These are phyloP conservation scores for Favolaschia claudopus DNA, from an alignment of 768 basidiomycete species.

Conservation along the genomic window DNA sequence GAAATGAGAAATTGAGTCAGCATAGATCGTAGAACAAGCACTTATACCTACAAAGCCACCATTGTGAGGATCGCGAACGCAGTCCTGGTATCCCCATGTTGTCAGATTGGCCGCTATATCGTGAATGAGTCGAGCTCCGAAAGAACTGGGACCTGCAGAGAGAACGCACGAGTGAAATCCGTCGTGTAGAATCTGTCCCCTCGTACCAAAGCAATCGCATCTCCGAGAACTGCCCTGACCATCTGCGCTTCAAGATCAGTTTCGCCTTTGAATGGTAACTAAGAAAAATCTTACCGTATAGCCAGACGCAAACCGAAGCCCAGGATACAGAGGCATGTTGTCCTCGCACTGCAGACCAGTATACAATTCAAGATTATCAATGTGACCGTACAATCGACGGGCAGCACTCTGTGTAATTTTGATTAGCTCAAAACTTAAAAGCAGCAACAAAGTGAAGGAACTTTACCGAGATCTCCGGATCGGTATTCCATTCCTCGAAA, in stretches of 20 bases:
- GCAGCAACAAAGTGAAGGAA: not conserved
- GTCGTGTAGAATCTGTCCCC: conserved; percentile 63
- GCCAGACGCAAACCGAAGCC: conserved; percentile 65
- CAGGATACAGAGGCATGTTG: conserved; percentile 56
- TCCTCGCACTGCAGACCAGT: conserved; percentile 56
- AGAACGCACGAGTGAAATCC: conserved; percentile 54
- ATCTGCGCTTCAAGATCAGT: conserved; percentile 35
- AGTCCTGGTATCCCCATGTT: conserved; percentile 61
- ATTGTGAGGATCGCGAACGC: conserved; percentile 50
- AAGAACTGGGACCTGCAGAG: not conserved
- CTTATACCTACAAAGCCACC: conserved; percentile 34
- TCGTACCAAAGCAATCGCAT: conserved; percentile 60
- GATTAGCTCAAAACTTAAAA: not conserved
- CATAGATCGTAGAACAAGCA: not conserved
- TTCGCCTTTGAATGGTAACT: not conserved
- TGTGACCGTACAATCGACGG: conserved; percentile 40
- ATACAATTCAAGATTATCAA: conserved; percentile 50
- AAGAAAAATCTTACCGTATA: conserved; percentile 50
- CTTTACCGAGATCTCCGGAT: conserved; percentile 52
- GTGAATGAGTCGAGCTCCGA: not conserved
- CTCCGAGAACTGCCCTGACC: conserved; percentile 58
- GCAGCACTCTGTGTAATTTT: conserved; percentile 37
- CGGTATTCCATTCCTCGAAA: conserved; percentile 65
- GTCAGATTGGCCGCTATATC: conserved; percentile 50
- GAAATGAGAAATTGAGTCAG: not conserved